Base-by-base conservation (phyloP, 352 stramenopile species). In the Albugo laibachii region DNA sequence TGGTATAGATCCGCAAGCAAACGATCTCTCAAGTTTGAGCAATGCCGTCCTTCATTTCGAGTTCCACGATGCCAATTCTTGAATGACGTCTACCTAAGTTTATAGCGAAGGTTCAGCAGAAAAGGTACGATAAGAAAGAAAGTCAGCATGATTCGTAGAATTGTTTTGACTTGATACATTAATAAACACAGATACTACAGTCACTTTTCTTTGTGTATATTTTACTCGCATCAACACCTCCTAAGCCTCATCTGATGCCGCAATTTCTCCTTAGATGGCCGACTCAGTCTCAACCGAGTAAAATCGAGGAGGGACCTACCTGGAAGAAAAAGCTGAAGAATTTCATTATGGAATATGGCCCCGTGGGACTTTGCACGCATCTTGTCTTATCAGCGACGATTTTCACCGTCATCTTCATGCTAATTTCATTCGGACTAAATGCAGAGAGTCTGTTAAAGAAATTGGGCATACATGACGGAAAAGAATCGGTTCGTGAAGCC, bases 281-380 rank as follows among this genome's bases (percentile, higher is more conserved):
- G 12, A 49, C 39, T 41, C 15, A 35, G 40, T 52, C 5, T 20
- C 24, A 13, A 15, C 10, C 15, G 20, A 21, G 14, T 43, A 16
- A 36, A 48, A 49, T 5, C 10, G 11, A 24, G 36, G 35, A 41
- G n/a, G 31, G 31, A 21, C 15, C 13, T n/a, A 72, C 70, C 36
- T 86, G 72, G 70, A 60, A 59, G 36, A 61, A 82, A 48, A 69
- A 73, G 37, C 72, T 69, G 48, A 84, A 91, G 60, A 79, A 63
- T 20, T 91, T 91, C 51, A 73, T 71, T 13, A 62, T 81, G 46
- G 74, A 84, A 56, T 91, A 91, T 50, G 77, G 77, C 12, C 71
- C 61, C 34, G 75, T 91, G 6, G 77, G 77, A 18, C 62, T 91
- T 27, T 66, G 61, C 43, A 87, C 77, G 46, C 74, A 91, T 53